A percentile compares a stretch with the other conserved stretches of the same genome.
phyloP scores from a whole-genome alignment of 2,329 filamentous ascomycete species.

The Hypocreales sp. region DNA sequence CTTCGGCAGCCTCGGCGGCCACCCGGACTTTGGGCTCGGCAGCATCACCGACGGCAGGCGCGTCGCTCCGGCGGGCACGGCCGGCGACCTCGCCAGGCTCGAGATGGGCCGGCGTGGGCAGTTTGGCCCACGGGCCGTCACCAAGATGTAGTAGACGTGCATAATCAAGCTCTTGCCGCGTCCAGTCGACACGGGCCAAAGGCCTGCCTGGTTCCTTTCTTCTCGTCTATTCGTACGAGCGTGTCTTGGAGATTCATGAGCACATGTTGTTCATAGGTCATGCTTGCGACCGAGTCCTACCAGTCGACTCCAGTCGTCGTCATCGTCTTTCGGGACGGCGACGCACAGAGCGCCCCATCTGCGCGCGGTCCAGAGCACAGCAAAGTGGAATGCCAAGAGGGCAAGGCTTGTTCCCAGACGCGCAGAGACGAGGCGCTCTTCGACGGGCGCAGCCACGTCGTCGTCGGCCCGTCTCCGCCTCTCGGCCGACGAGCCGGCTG shows the following conservation, averaged over 20 bases:
- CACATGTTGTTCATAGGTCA: no score
- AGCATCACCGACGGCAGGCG: conserved; percentile 23
- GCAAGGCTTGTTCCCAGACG: conserved; percentile 15
- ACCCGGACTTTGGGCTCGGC: conserved; percentile 48
- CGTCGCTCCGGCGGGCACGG: conserved; percentile 9
- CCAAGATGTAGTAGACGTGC: conserved; percentile 9
- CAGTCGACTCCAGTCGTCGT: conserved; percentile 16
- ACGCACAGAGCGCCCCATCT: conserved; percentile 19
- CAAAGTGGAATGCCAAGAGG: conserved; percentile 18
- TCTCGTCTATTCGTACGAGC: no score
- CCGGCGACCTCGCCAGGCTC: conserved; percentile 8
- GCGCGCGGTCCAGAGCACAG: conserved; percentile 17
- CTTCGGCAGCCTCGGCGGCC: conserved; percentile 50
- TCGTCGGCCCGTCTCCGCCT: conserved; percentile 4
- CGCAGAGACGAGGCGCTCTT: conserved; percentile 8
- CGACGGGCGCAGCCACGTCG: conserved; percentile 5
- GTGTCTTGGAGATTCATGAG: no score
- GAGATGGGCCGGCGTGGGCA: conserved; percentile 13
- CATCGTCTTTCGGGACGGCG: conserved; percentile 6
- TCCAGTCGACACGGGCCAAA: no score
- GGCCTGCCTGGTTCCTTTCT: no score
- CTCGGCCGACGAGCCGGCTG: conserved; percentile 3
- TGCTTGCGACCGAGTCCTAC: no score
- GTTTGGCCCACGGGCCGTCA: conserved; percentile 8
- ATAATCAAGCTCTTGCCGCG: neutral